Percentiles rank a stretch among this genome's conserved stretches.
Conservation (phyloP, 148 eudicot genomes). For the Rhododendron mucronatum region DNA sequence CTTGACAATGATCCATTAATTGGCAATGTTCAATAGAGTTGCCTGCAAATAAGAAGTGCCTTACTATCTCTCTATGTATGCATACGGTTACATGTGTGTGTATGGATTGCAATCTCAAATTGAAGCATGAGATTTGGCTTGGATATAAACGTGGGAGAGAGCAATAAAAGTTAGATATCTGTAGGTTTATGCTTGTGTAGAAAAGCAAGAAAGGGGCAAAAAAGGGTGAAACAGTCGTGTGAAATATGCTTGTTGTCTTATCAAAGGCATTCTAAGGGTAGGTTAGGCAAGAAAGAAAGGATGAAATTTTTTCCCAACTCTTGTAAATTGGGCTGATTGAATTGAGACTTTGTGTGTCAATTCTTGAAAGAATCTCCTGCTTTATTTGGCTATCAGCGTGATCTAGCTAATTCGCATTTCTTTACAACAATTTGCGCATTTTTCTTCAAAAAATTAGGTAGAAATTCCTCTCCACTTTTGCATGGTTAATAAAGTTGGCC, state of each 20-base stretch:
- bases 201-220: not conserved
- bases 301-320: not conserved
- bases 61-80: not conserved
- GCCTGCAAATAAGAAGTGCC: not conserved
- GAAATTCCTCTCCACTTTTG: not conserved
- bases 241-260: slow-evolving; percentile 7
- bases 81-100: not conserved
- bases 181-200: not conserved
- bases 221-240: not conserved
- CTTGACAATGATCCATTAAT: not conserved
- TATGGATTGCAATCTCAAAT: not conserved
- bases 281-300: slow-evolving; percentile 1
- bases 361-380: slow-evolving; percentile 6
- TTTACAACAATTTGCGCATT: not conserved
- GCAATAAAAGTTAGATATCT: not conserved
- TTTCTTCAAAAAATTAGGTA: not conserved
- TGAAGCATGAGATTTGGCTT: not conserved
- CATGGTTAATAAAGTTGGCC: not conserved
- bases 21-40: not conserved
- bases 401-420: not conserved
- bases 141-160: not conserved
- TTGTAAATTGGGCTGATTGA: not conserved
- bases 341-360: not conserved
- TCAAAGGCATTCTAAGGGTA: slow-evolving; percentile 12
- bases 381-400: not conserved